These are phyloP conservation scores for Malassezia dermatis DNA, from an alignment of 1,284 basidiomycete genomes.

Conservation along the genomic window DNA sequence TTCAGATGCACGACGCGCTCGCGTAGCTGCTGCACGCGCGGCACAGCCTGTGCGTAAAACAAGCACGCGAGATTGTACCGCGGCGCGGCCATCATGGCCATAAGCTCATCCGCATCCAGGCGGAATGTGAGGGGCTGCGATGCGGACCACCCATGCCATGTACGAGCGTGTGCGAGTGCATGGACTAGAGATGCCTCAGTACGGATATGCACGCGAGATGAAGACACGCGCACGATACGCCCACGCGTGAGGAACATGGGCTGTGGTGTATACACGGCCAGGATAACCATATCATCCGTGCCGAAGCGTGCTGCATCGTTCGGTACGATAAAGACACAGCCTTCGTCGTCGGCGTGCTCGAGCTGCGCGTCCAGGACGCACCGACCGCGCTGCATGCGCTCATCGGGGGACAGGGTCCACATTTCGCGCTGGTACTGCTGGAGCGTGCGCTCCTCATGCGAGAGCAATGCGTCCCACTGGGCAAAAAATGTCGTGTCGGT, in stretches of 20 bases:
- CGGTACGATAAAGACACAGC: neutral
- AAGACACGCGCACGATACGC: conserved; percentile 42
- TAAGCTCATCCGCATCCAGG: conserved; percentile 86
- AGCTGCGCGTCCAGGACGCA: conserved; percentile 28
- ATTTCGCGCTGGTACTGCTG: conserved; percentile 74
- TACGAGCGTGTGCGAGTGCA: conserved; percentile 19
- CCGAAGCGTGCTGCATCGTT: conserved; percentile 54
- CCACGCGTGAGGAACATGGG: conserved; percentile 1
- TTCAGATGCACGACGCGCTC: conserved; percentile 71
- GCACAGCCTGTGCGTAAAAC: conserved; percentile 59
- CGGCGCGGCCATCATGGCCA: conserved; percentile 72
- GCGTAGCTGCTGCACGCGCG: neutral
- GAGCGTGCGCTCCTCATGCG: conserved; percentile 78
- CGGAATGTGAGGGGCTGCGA: conserved; percentile 58
- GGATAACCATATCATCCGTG: conserved; percentile 67
- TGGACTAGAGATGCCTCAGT: conserved; percentile 64
- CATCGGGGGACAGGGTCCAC: conserved; percentile 76
- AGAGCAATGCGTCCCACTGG: conserved; percentile 76
- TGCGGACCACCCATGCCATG: neutral
- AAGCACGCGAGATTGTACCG: conserved; percentile 79
- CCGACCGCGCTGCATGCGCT: conserved; percentile 58
- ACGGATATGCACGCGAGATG: conserved; percentile 61
- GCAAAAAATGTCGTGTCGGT: conserved; percentile 69
- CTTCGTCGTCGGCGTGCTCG: conserved; percentile 47
- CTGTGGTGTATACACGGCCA: conserved; percentile 57